Evolutionary conservation across 2,329 filamentous ascomycete species (phyloP).

Genomic region (Pyrenophora seminiperda): DNA sequence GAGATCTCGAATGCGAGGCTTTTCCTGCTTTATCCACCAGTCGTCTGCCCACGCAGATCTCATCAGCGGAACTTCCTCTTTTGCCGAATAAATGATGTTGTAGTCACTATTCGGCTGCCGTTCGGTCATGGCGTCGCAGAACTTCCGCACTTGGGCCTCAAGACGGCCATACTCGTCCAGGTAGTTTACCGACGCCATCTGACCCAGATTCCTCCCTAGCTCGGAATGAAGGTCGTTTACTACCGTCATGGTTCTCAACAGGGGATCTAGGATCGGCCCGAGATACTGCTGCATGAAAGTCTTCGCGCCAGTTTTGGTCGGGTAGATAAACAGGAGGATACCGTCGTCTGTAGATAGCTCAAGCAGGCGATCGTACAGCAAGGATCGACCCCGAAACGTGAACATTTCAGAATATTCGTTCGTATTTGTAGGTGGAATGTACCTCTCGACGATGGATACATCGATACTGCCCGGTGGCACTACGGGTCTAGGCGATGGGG

Average conservation of each 20-base stretch:
- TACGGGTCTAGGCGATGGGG: constrained; percentile 61
- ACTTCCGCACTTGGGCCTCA: constrained; percentile 39
- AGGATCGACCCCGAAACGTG: constrained; percentile 56
- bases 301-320: constrained; percentile 61
- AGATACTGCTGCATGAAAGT: constrained; percentile 66
- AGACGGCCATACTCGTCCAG: constrained; percentile 62
- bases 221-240: constrained; percentile 64
- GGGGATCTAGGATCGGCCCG: constrained; percentile 64
- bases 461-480: constrained; percentile 66
- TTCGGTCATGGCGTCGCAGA: constrained; percentile 38
- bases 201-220: constrained; percentile 59
- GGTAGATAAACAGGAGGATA: constrained; percentile 66
- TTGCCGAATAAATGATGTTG: constrained; percentile 58
- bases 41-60: constrained; percentile 62
- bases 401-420: constrained; percentile 67
- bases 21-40: constrained; percentile 70
- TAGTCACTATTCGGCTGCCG: constrained; percentile 37
- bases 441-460: constrained; percentile 66
- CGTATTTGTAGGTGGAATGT: constrained; percentile 65
- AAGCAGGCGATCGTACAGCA: constrained; percentile 64
- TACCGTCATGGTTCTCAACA: constrained; percentile 63
- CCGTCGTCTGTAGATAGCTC: constrained; percentile 64
- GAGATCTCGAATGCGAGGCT: constrained; percentile 61
- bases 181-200: constrained; percentile 58
- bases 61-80: constrained; percentile 57